Base-by-base conservation (phyloP, 768 basidiomycete species). In the Podaxis sp. region DNA sequence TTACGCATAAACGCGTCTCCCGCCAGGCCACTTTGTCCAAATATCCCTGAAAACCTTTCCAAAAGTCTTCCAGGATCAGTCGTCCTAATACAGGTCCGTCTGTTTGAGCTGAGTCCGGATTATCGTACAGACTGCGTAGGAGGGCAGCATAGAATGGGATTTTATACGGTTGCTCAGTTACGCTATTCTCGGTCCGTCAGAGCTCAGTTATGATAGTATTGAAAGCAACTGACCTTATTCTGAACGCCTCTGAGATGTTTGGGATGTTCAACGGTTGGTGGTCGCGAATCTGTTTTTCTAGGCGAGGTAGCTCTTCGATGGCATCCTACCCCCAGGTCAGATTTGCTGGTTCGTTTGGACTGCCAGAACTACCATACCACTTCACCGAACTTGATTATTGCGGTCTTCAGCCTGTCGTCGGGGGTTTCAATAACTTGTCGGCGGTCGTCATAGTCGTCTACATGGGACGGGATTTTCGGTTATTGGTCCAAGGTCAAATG, bases 151-250 rank as follows among this genome's bases (percentile, higher is more conserved):
- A 95, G 71, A 87, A 91, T 0, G 94, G 90, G 39, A 93, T 90
- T 80, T 99, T 99, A 80, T 87, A 95, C 0, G 96, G 95, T 68
- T 97, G 91, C 75, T 98, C 93, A 0, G 90, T 93, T 57, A 93
- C 86, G 55, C 93, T 95, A 70, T 4, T 33, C 7, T 44, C n/a
- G 66, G 48, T 28, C 19, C 49, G 66, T 52, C 73, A 28, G 40
- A 30, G 24, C 12, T 19, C 57, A 63, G 55, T 56, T 22, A 30
- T 57, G 42, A 5, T 2, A 59, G 22, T 30, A n/a, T 42, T 1
- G 19, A 51, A 49, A 4, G 36, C 33, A 57, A 57, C 46, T 17
- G 66, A 90, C 93, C 83, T 89, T 72, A 88, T 78, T 51, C 90
- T 87, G 72, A 94, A 83, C 8, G 88, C 87, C 67, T 93, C 92